These are phyloP conservation scores for Datisca glomerata DNA, from an alignment of 306 rosid species.

Conservation along the genomic window DNA sequence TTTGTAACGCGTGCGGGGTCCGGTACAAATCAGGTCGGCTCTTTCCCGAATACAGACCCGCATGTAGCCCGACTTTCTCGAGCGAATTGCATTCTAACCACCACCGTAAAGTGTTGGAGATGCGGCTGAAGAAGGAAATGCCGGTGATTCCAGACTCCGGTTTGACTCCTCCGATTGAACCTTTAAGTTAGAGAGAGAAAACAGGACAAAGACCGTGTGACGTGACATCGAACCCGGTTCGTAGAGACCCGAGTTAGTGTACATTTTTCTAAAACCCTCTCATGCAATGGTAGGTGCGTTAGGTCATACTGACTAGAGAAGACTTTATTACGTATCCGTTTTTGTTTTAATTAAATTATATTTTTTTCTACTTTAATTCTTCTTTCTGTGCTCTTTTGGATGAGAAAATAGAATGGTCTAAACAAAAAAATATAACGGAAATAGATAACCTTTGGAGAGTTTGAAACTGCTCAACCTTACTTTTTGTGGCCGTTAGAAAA, in stretches of 20 bases:
- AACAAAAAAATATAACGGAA: no score
- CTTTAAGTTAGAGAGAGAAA: neutral
- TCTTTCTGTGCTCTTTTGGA: no score
- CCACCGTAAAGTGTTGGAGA: slow-evolving; percentile 94
- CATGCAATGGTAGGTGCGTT: neutral
- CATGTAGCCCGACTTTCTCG: slow-evolving; percentile 90
- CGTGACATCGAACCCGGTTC: neutral
- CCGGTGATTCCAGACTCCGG: neutral
- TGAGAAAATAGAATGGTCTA: no score
- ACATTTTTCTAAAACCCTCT: neutral
- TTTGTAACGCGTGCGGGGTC: slow-evolving; percentile 90
- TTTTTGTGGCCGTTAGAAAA: no score
- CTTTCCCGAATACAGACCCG: slow-evolving; percentile 91
- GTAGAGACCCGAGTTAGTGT: neutral
- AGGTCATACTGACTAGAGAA: neutral
- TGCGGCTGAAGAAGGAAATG: slow-evolving; percentile 74
- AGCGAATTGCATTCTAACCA: slow-evolving; percentile 78
- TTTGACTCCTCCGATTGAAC: neutral
- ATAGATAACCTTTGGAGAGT: no score
- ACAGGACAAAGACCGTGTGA: neutral
- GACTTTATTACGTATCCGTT: neutral
- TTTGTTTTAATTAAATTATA: neutral
- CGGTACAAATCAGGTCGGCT: slow-evolving; percentile 89
- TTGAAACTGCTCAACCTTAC: no score
- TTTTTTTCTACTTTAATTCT: neutral